Percentiles rank a stretch among this genome's conserved stretches.
Conservation (phyloP, 1,139 yeast species). For the Saccharomyces pastorianus region DNA sequence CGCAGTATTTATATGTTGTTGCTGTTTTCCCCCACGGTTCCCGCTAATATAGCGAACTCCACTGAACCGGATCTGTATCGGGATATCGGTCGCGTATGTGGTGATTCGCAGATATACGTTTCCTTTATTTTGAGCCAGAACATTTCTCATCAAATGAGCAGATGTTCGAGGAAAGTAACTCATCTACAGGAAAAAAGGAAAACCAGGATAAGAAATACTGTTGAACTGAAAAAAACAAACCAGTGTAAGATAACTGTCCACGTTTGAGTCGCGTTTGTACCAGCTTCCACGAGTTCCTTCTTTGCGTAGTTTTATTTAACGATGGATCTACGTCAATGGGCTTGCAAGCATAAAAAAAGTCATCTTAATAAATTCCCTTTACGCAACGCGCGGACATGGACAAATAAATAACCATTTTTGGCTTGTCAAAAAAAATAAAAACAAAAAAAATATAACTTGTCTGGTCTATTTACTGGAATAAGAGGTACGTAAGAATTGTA, state of each 20-base stretch:
- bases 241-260: neutral
- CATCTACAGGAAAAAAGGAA: neutral
- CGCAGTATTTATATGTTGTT: constrained; percentile 26
- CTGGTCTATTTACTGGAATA: no score
- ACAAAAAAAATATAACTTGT: neutral
- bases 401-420: neutral
- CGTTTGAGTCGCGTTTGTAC: neutral
- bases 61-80: neutral
- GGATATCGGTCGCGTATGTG: neutral
- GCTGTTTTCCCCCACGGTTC: neutral
- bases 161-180: neutral
- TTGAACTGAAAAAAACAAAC: neutral
- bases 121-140: neutral
- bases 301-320: neutral
- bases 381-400: neutral
- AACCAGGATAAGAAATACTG: neutral
- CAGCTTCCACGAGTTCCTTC: neutral
- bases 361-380: neutral
- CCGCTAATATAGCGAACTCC: neutral
- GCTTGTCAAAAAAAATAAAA: neutral
- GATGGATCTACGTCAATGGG: neutral
- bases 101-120: neutral
- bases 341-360: neutral
- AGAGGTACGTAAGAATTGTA: no score
- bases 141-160: neutral